Conservation (phyloP, 2,329 filamentous ascomycete species). For the Aspergillus proliferans region DNA sequence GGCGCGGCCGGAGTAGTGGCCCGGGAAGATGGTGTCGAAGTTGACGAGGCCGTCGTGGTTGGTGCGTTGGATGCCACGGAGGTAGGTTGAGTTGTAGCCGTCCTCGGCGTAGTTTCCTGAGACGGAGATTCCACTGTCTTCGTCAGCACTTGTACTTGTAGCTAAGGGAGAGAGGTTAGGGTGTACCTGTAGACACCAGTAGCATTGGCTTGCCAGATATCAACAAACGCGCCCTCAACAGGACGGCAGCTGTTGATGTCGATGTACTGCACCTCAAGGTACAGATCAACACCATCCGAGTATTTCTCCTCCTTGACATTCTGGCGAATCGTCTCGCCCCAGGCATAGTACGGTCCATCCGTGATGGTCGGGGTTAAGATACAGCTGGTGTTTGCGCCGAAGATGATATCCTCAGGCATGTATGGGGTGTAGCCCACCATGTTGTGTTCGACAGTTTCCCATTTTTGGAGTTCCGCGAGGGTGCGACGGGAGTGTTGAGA, state of each 20-base stretch:
- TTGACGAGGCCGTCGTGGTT: conserved; percentile 44
- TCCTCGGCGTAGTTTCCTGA: conserved; percentile 23
- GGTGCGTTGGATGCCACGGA: conserved; percentile 45
- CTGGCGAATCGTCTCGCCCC: conserved; percentile 38
- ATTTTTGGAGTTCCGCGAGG: conserved; percentile 31
- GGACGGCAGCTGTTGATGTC: conserved; percentile 43
- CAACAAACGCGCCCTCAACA: conserved; percentile 33
- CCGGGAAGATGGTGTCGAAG: conserved; percentile 45
- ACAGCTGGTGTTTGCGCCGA: conserved; percentile 40
- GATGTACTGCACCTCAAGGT: conserved; percentile 43
- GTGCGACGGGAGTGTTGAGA: conserved; percentile 29
- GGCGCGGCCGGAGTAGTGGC: conserved; percentile 43
- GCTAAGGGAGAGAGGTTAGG: conserved; percentile 19
- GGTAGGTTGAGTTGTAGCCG: conserved; percentile 38
- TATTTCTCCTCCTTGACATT: conserved; percentile 35
- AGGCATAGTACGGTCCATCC: conserved; percentile 43
- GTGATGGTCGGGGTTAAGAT: conserved; percentile 40
- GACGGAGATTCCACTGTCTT: conserved; percentile 19
- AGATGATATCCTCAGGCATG: conserved; percentile 27
- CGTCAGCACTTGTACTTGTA: conserved; percentile 5
- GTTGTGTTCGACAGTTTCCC: conserved; percentile 35
- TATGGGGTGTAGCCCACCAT: conserved; percentile 20
- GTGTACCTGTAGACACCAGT: conserved; percentile 40
- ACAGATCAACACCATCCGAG: conserved; percentile 37
- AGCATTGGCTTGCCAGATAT: conserved; percentile 45